Percentiles rank a stretch among this genome's conserved stretches.
Evolutionary conservation across 768 basidiomycete genomes (phyloP).

Genomic region (Auriscalpium orientale): DNA sequence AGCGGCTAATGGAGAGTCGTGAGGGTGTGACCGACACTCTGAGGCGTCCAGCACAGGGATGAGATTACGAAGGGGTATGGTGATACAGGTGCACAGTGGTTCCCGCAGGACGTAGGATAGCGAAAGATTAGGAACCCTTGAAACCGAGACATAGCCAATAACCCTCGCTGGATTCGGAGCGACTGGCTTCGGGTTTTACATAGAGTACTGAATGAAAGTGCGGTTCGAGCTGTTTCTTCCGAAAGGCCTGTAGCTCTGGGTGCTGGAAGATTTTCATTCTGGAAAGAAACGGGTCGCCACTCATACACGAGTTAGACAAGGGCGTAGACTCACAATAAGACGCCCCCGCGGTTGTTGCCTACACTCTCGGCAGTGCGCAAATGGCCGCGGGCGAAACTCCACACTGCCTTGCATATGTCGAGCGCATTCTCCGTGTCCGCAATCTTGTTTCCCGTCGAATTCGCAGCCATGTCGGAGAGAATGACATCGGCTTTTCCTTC

Average conservation of each 20-base stretch:
- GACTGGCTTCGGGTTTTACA: constrained; percentile 78
- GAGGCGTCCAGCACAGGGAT: no score
- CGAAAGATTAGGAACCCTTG: constrained; percentile 12
- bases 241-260: constrained; percentile 63
- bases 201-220: constrained; percentile 61
- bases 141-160: constrained; percentile 85
- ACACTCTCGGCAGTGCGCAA: constrained; percentile 40
- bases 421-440: constrained; percentile 65
- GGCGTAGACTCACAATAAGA: constrained; percentile 43
- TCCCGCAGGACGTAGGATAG: no score
- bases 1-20: no score
- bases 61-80: no score
- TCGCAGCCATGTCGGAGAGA: constrained; percentile 87
- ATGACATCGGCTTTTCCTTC: constrained; percentile 64
- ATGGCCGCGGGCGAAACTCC: constrained; percentile 53
- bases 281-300: background rate
- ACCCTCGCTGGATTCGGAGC: constrained; percentile 70
- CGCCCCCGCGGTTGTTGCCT: constrained; percentile 38
- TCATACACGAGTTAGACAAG: no score
- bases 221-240: constrained; percentile 44
- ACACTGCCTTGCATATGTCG: constrained; percentile 67
- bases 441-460: constrained; percentile 61
- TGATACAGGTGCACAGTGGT: no score
- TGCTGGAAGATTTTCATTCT: constrained; percentile 86
- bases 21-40: no score